phyloP scores from a whole-genome alignment of 768 basidiomycete species.

The Boletus eberwhitei region DNA sequence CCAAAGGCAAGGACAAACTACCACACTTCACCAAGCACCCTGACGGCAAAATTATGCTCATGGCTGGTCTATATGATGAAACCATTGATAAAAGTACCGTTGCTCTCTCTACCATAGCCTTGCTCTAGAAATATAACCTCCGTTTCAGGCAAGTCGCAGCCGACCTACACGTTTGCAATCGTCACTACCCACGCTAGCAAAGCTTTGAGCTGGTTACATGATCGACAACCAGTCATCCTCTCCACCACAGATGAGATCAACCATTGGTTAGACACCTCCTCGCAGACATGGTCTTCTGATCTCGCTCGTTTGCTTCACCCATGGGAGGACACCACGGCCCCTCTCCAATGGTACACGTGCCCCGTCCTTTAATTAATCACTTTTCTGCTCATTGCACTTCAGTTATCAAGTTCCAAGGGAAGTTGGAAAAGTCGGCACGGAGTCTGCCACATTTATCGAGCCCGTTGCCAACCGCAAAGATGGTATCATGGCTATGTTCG shows the following conservation, averaged over 20 bases:
- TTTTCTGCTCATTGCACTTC: neutral
- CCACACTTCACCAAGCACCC: constrained; percentile 79
- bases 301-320: constrained; percentile 61
- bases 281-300: constrained; percentile 58
- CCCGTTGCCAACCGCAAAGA: constrained; percentile 78
- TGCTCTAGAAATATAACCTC: neutral
- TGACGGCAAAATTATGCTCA: constrained; percentile 64
- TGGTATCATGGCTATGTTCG: constrained; percentile 82
- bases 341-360: constrained; percentile 64
- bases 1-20: constrained; percentile 72
- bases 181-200: constrained; percentile 78
- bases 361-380: neutral
- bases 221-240: constrained; percentile 84
- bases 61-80: constrained; percentile 86
- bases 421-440: constrained; percentile 85
- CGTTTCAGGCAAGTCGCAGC: constrained; percentile 46
- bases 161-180: constrained; percentile 82
- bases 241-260: constrained; percentile 54
- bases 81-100: constrained; percentile 57
- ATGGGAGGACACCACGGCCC: constrained; percentile 44
- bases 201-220: constrained; percentile 83
- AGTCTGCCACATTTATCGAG: constrained; percentile 79
- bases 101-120: neutral
- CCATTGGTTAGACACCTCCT: constrained; percentile 78
- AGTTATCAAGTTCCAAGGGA: constrained; percentile 90